Evolutionary conservation across 768 basidiomycete species (phyloP).

Genomic region (Tubosaeta sp.): DNA sequence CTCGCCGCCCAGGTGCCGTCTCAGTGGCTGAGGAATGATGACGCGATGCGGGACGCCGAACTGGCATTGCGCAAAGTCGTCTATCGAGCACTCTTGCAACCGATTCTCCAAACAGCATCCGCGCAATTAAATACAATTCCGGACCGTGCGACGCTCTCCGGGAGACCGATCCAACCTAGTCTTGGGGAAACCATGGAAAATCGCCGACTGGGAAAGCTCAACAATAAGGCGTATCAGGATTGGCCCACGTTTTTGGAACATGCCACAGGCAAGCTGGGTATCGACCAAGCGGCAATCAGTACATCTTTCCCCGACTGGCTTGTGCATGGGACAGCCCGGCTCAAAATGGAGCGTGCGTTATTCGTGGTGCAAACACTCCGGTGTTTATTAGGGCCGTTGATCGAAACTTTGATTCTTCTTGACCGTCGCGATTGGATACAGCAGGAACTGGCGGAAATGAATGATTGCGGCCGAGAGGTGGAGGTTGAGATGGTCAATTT

Average conservation of each 20-base stretch:
- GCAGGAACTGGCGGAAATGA: constrained; percentile 33
- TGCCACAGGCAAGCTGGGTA: constrained; percentile 26
- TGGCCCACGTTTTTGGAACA: constrained; percentile 47
- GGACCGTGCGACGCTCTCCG: background rate
- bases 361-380: constrained; percentile 62
- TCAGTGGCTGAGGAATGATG: constrained; percentile 48
- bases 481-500: constrained; percentile 53
- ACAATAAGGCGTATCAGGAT: constrained; percentile 43
- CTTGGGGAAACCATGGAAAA: constrained; percentile 40
- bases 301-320: constrained; percentile 20
- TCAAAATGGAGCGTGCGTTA: constrained; percentile 39
- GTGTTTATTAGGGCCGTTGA: constrained; percentile 62
- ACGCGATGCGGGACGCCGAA: constrained; percentile 33
- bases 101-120: constrained; percentile 16
- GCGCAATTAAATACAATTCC: background rate
- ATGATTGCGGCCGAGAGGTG: constrained; percentile 23
- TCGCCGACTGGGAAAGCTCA: constrained; percentile 50
- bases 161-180: constrained; percentile 16
- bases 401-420: constrained; percentile 61
- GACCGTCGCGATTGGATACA: constrained; percentile 60
- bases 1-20: constrained; percentile 69
- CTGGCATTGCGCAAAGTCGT: constrained; percentile 64
- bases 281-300: constrained; percentile 12
- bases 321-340: constrained; percentile 17
- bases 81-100: constrained; percentile 63